These are phyloP conservation scores for Mycena rosella DNA, from an alignment of 768 basidiomycete species.

Conservation along the genomic window DNA sequence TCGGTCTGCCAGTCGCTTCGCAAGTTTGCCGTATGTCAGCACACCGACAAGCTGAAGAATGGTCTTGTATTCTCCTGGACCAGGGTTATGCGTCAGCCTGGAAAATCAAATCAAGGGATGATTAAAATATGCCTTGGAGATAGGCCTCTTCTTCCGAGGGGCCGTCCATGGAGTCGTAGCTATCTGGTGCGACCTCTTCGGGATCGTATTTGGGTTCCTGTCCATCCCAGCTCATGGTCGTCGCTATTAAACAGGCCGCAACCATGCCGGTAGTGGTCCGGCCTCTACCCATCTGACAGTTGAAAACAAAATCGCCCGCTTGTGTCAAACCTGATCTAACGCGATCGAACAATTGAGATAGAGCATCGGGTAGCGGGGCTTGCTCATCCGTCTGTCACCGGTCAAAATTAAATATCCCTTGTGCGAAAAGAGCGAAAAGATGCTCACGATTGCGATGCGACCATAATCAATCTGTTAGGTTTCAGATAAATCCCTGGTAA, in stretches of 20 bases:
- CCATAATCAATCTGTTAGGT: constrained; percentile 80
- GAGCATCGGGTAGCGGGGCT: constrained; percentile 90
- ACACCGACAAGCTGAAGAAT: constrained; percentile 95
- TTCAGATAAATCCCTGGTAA: neutral
- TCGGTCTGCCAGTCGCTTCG: constrained; percentile 90
- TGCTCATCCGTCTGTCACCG: constrained; percentile 90
- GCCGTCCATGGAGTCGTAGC: constrained; percentile 82
- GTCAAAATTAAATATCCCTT: constrained; percentile 22
- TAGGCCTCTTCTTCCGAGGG: constrained; percentile 92
- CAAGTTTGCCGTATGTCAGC: constrained; percentile 90
- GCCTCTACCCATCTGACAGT: constrained; percentile 96
- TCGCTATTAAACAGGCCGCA: constrained; percentile 87
- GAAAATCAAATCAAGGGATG: neutral
- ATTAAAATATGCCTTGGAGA: constrained; percentile 74
- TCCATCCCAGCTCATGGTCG: constrained; percentile 70
- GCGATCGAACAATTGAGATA: constrained; percentile 82
- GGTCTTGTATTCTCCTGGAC: constrained; percentile 94
- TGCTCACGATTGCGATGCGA: constrained; percentile 88
- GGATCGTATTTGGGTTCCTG: constrained; percentile 54
- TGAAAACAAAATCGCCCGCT: constrained; percentile 89
- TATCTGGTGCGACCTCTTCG: constrained; percentile 49
- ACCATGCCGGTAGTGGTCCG: constrained; percentile 98
- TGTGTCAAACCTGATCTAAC: constrained; percentile 69
- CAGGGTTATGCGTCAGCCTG: neutral
- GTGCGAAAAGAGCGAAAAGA: constrained; percentile 4